Conservation (phyloP, 352 stramenopile species). For the Bremia lactucae region DNA sequence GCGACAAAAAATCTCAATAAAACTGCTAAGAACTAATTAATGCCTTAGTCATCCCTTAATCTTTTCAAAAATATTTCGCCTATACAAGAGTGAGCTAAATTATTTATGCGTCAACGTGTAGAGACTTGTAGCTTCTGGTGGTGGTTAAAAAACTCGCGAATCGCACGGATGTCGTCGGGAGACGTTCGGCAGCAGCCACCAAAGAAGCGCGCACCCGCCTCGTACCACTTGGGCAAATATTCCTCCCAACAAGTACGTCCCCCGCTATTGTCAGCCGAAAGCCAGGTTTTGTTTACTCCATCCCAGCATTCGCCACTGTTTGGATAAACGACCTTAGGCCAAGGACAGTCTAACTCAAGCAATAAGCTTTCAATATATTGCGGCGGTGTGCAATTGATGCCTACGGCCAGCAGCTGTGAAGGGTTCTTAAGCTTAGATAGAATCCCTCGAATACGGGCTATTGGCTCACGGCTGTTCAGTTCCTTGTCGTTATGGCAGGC, state of each 20-base stretch:
- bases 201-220: constrained; percentile 62
- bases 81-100: too few relatives aligned
- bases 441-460: constrained; percentile 31
- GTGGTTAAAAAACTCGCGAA: constrained; percentile 41
- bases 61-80: too few relatives aligned
- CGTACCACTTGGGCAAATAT: constrained; percentile 52
- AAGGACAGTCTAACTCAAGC: constrained; percentile 27
- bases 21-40: too few relatives aligned
- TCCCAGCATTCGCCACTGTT: constrained; percentile 84
- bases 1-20: too few relatives aligned
- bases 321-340: constrained; percentile 64
- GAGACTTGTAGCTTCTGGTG: too few relatives aligned
- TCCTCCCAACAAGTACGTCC: constrained; percentile 40
- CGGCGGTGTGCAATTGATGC: constrained; percentile 81
- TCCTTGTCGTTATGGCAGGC: constrained; percentile 47
- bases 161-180: constrained; percentile 52
- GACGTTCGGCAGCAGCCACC: constrained; percentile 77
- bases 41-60: too few relatives aligned
- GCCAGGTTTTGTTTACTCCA: constrained; percentile 57
- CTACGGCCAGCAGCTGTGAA: constrained; percentile 55
- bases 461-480: constrained; percentile 58
- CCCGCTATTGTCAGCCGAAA: constrained; percentile 29
- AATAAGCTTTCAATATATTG: constrained; percentile 60
- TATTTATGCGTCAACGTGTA: too few relatives aligned
- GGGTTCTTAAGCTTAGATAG: constrained; percentile 40